phyloP scores from a whole-genome alignment of 805 yeast genomes.

The Limtongozyma cylindracea region DNA sequence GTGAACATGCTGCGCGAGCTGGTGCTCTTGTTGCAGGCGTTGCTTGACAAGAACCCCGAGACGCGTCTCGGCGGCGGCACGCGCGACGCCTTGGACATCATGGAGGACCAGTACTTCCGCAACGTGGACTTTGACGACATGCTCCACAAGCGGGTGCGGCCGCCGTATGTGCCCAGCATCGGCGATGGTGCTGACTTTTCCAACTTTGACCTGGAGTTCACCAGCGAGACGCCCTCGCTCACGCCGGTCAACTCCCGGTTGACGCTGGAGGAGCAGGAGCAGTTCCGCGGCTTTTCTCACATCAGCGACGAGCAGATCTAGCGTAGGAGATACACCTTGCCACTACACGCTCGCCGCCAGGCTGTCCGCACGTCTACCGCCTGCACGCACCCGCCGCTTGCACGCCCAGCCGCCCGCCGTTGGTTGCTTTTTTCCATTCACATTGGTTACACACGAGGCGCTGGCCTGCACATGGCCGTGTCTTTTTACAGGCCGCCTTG shows the following conservation, averaged over 20 bases:
- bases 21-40: slow-evolving; percentile 76
- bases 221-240: slow-evolving; percentile 79
- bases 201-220: slow-evolving; percentile 85
- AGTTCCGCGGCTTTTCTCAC: slow-evolving; percentile 91
- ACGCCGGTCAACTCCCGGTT: slow-evolving; percentile 85
- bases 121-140: slow-evolving; percentile 83
- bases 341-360: no score
- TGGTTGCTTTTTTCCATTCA: background rate
- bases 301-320: slow-evolving; percentile 52
- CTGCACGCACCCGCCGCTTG: no score
- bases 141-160: slow-evolving; percentile 38
- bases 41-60: slow-evolving; percentile 72
- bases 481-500: no score
- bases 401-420: slow-evolving; percentile 15
- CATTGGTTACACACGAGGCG: background rate
- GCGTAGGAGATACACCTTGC: no score
- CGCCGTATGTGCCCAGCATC: slow-evolving; percentile 81
- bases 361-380: no score
- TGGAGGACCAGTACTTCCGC: slow-evolving; percentile 85
- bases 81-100: slow-evolving; percentile 76
- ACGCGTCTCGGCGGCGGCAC: slow-evolving; percentile 72
- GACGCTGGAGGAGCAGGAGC: slow-evolving; percentile 78
- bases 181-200: slow-evolving; percentile 76
- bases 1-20: slow-evolving; percentile 95
- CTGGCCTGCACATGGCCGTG: no score